A percentile compares a stretch with the other conserved stretches of the same genome.
Conservation (phyloP, 78 protist genomes). For the Mantamonas sphyraenae region DNA sequence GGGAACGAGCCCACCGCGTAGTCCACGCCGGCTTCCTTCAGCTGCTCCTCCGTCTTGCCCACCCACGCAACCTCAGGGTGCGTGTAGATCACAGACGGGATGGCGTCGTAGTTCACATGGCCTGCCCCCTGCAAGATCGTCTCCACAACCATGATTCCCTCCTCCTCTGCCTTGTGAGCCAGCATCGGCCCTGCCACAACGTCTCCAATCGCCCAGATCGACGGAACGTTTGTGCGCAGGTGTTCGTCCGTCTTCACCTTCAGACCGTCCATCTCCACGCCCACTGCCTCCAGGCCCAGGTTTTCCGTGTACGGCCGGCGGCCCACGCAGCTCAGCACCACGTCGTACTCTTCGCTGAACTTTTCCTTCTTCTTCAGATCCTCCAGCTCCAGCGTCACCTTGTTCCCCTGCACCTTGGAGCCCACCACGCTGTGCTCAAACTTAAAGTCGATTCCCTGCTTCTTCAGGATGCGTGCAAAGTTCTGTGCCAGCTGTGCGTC, state of each 20-base stretch:
- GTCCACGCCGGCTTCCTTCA: conserved; percentile 67
- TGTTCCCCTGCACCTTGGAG: no score
- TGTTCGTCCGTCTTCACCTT: conserved; percentile 5
- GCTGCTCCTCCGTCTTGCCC: conserved; percentile 95
- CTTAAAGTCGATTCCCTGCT: conserved; percentile 83
- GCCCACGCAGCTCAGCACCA: conserved; percentile 88
- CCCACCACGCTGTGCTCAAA: conserved; percentile 59
- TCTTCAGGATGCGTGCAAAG: conserved; percentile 60
- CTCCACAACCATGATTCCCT: conserved; percentile 81
- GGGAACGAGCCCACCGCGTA: conserved; percentile 90
- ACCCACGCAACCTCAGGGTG: conserved; percentile 98
- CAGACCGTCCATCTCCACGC: no score
- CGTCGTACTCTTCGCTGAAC: conserved; percentile 78
- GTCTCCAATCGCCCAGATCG: conserved; percentile 98
- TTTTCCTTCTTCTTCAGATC: no score
- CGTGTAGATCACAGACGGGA: conserved; percentile 98
- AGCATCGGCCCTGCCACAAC: conserved; percentile 97
- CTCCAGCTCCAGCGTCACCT: no score
- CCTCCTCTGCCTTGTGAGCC: conserved; percentile 99
- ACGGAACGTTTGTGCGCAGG: conserved; percentile 60
- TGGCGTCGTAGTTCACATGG: conserved; percentile 95
- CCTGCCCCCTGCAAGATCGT: conserved; percentile 61
- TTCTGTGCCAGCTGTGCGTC: conserved; percentile 59
- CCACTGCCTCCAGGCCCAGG: conserved; percentile 84
- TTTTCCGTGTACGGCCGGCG: conserved; percentile 83